Percentiles rank a stretch among this genome's conserved stretches.
phyloP scores from a whole-genome alignment of 768 basidiomycete genomes.

The Daedaleopsis sinensis region DNA sequence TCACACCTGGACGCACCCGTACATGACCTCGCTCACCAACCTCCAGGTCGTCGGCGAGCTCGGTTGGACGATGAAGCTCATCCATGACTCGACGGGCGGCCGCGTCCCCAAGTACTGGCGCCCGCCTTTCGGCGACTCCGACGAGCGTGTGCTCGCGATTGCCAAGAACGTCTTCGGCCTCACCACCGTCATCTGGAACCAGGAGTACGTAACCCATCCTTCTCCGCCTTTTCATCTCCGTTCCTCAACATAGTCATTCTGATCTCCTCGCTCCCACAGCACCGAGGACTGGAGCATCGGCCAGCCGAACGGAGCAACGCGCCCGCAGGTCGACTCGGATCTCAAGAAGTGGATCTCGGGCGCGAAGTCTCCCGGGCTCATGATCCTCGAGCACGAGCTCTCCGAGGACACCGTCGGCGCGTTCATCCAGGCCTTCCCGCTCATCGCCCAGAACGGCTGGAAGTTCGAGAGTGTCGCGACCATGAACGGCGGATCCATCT shows the following conservation, averaged over 20 bases:
- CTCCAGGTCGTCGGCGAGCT: constrained; percentile 47
- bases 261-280: constrained; percentile 38
- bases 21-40: constrained; percentile 54
- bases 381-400: constrained; percentile 86
- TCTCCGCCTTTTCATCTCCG: background rate
- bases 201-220: constrained; percentile 56
- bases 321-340: constrained; percentile 45
- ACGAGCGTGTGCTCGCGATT: constrained; percentile 83
- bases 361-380: constrained; percentile 75
- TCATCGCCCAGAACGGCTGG: constrained; percentile 75
- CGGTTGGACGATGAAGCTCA: constrained; percentile 60
- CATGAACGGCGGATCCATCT: constrained; percentile 25
- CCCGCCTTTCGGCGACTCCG: constrained; percentile 86
- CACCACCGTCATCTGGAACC: constrained; percentile 85
- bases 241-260: constrained; percentile 1
- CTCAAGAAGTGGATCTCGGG: constrained; percentile 65
- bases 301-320: constrained; percentile 44
- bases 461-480: constrained; percentile 56
- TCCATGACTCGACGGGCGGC: constrained; percentile 64
- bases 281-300: constrained; percentile 77
- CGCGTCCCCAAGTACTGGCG: constrained; percentile 78
- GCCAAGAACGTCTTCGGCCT: constrained; percentile 87
- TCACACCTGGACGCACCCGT: constrained; percentile 50
- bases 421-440: constrained; percentile 67
- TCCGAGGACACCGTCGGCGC: constrained; percentile 58